Evolutionary conservation across 176 grass and related monocot species (phyloP).

Genomic region (Carex pumila): DNA sequence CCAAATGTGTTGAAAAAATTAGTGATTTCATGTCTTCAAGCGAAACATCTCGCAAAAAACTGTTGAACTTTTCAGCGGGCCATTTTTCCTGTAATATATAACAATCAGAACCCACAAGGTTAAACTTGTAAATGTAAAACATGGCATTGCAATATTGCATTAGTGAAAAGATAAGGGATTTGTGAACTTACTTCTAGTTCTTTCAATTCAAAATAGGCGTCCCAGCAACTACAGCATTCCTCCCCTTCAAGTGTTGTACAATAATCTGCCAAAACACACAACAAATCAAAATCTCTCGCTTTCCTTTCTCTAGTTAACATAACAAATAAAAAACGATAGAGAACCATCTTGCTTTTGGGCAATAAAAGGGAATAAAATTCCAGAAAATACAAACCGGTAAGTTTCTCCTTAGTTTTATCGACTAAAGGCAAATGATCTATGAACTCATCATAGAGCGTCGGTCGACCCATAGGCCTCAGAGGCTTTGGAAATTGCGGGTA

Average conservation of each 20-base stretch:
- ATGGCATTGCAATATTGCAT: conserved; percentile 14
- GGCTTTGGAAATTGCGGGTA: conserved; percentile 63
- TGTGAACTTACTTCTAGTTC: conserved; percentile 50
- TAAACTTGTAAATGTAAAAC: conserved; percentile 9
- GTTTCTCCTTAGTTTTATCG: conserved; percentile 54
- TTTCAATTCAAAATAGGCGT: conserved; percentile 81
- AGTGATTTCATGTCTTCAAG: conserved; percentile 37
- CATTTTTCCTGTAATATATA: conserved; percentile 19
- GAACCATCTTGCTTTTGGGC: neutral
- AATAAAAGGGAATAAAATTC: neutral
- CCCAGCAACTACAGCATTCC: conserved; percentile 81
- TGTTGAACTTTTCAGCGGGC: conserved; percentile 24
- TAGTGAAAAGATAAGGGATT: neutral
- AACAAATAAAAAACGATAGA: conserved; percentile 19
- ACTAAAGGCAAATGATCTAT: conserved; percentile 55
- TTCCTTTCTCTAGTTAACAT: neutral
- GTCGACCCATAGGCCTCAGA: conserved; percentile 53
- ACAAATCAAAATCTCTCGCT: neutral
- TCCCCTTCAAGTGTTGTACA: conserved; percentile 75
- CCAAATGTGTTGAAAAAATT: conserved; percentile 43
- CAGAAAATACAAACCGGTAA: conserved; percentile 36
- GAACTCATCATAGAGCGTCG: conserved; percentile 49
- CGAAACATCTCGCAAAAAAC: conserved; percentile 32
- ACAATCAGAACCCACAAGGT: conserved; percentile 14
- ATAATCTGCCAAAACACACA: conserved; percentile 43